Percentiles rank a stretch among this genome's conserved stretches.
phyloP scores from a whole-genome alignment of 805 yeast genomes.

The Candida sphagnicola region DNA sequence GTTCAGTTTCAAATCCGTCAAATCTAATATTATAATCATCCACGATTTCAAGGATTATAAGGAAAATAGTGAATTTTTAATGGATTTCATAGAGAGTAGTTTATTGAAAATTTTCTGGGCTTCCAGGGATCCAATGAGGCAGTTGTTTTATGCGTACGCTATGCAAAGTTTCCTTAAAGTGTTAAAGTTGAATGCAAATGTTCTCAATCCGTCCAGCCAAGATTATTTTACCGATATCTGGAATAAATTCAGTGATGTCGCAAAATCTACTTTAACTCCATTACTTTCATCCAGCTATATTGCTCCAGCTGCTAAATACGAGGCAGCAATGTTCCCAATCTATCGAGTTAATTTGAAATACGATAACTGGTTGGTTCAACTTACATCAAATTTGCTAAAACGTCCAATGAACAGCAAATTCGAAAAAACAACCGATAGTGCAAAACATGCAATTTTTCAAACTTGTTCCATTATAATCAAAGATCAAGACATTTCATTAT shows the following conservation, averaged over 20 bases:
- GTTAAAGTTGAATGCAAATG: conserved; percentile 42
- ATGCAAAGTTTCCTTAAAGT: conserved; percentile 81
- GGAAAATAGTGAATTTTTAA: conserved; percentile 65
- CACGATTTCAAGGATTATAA: conserved; percentile 57
- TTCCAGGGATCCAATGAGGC: conserved; percentile 81
- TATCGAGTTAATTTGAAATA: conserved; percentile 53
- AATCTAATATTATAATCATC: conserved; percentile 45
- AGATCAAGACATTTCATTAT: conserved; percentile 65
- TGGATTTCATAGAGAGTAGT: conserved; percentile 59
- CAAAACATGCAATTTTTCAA: conserved; percentile 43
- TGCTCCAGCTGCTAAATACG: conserved; percentile 49
- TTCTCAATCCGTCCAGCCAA: conserved; percentile 15
- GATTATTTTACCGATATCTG: conserved; percentile 39
- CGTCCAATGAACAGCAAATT: conserved; percentile 21
- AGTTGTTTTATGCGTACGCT: conserved; percentile 77
- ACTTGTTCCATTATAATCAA: conserved; percentile 58
- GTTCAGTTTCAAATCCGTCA: conserved; percentile 41
- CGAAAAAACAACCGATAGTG: conserved; percentile 10
- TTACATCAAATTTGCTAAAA: conserved; percentile 65
- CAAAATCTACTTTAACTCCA: conserved; percentile 74
- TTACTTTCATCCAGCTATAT: conserved; percentile 70
- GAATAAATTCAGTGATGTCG: conserved; percentile 58
- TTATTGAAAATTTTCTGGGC: conserved; percentile 88
- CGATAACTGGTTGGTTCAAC: conserved; percentile 66
- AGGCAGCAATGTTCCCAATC: conserved; percentile 57